These are phyloP conservation scores for Globisporangium nagaii DNA, from an alignment of 352 stramenopile species.

Conservation along the genomic window DNA sequence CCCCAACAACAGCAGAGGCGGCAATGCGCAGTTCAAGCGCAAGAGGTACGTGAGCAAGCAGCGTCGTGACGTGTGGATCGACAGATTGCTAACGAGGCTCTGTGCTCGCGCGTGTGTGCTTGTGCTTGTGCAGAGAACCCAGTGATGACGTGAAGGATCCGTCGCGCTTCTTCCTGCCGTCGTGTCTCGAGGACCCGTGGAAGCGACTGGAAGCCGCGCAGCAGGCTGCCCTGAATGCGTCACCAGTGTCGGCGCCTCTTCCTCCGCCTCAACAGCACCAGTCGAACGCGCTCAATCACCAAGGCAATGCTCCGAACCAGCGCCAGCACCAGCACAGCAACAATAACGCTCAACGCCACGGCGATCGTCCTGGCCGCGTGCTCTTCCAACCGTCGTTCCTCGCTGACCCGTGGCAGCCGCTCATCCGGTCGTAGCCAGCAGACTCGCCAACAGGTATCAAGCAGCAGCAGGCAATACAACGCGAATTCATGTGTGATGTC, in stretches of 20 bases:
- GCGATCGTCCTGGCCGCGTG: conserved; percentile 32
- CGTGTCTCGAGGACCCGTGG: conserved; percentile 68
- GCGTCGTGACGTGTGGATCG: not conserved
- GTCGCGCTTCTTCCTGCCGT: conserved; percentile 58
- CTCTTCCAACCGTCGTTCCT: conserved; percentile 74
- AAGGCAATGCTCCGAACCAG: not conserved
- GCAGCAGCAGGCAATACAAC: not conserved
- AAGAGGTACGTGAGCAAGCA: conserved; percentile 24
- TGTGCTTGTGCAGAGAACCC: conserved; percentile 15
- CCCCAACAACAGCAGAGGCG: not conserved
- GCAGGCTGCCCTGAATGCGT: too few species aligned
- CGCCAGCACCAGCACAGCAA: not conserved
- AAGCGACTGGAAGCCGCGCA: conserved; percentile 20
- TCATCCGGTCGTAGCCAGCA: not conserved
- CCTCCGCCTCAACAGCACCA: conserved; percentile 19
- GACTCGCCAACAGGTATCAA: not conserved
- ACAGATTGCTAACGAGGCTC: not conserved
- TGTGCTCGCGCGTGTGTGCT: not conserved
- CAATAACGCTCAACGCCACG: not conserved
- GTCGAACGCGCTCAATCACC: not conserved
- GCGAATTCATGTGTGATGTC: not conserved
- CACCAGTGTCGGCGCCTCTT: too few species aligned
- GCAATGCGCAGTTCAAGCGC: conserved; percentile 30
- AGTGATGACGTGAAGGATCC: conserved; percentile 37
- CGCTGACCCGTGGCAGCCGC: conserved; percentile 42